Evolutionary conservation across 345 rosid genomes (phyloP).

Genomic region (Hypericum androsaemum): DNA sequence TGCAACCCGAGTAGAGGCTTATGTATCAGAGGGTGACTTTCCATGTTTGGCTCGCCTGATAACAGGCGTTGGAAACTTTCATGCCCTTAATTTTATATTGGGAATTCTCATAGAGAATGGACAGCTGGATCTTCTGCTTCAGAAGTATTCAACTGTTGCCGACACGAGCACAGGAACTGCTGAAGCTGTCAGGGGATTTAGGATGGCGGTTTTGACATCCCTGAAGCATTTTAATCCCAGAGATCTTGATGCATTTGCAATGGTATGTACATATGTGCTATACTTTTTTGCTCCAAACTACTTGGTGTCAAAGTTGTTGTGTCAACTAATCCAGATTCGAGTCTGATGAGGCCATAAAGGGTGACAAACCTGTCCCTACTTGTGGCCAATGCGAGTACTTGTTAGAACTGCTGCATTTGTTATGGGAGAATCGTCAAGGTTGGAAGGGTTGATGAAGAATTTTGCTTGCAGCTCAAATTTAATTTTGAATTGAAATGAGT

Average conservation of each 20-base stretch:
- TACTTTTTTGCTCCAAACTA: too few species aligned
- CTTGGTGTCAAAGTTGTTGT: too few species aligned
- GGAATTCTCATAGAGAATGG: conserved; percentile 94
- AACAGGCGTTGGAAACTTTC: conserved; percentile 94
- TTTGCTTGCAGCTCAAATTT: too few species aligned
- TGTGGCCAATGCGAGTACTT: too few species aligned
- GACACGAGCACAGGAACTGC: conserved; percentile 65
- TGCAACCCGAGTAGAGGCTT: conserved; percentile 90
- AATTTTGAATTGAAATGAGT: too few species aligned
- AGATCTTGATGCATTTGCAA: conserved; percentile 83
- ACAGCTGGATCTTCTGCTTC: conserved; percentile 91
- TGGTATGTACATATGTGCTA: conserved; percentile 38
- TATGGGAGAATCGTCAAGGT: too few species aligned
- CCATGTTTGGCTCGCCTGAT: conserved; percentile 87
- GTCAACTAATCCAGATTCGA: too few species aligned
- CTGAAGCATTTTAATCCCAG: conserved; percentile 84
- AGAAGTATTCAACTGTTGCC: conserved; percentile 85
- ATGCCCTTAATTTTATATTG: conserved; percentile 86
- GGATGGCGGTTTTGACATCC: conserved; percentile 92
- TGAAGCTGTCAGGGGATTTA: conserved; percentile 87
- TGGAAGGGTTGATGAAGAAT: too few species aligned
- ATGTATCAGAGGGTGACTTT: conserved; percentile 90
- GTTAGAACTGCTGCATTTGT: too few species aligned
- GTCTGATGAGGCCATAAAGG: too few species aligned
- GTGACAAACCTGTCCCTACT: too few species aligned